Evolutionary conservation across 495 filamentous ascomycete species (phyloP).

Genomic region (Evansstolkia leycettana): DNA sequence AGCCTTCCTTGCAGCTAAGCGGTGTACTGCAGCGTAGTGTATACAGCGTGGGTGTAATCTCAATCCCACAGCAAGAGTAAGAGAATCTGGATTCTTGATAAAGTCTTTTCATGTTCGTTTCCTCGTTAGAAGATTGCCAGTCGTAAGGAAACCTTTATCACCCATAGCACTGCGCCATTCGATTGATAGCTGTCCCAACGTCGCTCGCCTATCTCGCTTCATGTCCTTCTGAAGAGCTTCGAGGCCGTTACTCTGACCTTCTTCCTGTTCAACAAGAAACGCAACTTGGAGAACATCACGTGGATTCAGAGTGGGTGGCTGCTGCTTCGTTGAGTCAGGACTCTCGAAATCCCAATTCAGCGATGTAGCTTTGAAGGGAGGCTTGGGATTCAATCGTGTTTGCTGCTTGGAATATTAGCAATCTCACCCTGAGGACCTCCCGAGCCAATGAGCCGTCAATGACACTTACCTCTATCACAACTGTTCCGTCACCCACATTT

Average conservation of each 20-base stretch:
- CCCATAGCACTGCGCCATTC: conserved; percentile 87
- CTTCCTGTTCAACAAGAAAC: conserved; percentile 67
- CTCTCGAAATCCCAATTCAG: conserved; percentile 43
- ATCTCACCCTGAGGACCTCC: neutral
- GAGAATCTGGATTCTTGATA: too few relatives aligned
- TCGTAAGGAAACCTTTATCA: conserved; percentile 74
- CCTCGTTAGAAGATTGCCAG: conserved; percentile 65
- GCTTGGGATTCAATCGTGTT: conserved; percentile 39
- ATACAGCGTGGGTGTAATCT: too few relatives aligned
- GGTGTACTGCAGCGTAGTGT: too few relatives aligned
- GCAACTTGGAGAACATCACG: conserved; percentile 86
- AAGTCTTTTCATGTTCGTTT: conserved; percentile 24
- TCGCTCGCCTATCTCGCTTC: conserved; percentile 46
- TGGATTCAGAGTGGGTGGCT: conserved; percentile 59
- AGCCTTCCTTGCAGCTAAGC: too few relatives aligned
- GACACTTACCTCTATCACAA: conserved; percentile 28
- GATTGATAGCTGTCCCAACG: conserved; percentile 72
- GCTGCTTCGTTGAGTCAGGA: conserved; percentile 12
- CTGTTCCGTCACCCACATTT: conserved; percentile 56
- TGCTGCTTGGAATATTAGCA: conserved; percentile 19
- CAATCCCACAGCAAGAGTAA: too few relatives aligned
- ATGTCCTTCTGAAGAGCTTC: conserved; percentile 36
- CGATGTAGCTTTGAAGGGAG: conserved; percentile 43
- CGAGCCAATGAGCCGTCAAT: neutral
- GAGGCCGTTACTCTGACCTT: conserved; percentile 32